phyloP scores from a whole-genome alignment of 371 early-diverging fungal species.

The Mucor mucedo region DNA sequence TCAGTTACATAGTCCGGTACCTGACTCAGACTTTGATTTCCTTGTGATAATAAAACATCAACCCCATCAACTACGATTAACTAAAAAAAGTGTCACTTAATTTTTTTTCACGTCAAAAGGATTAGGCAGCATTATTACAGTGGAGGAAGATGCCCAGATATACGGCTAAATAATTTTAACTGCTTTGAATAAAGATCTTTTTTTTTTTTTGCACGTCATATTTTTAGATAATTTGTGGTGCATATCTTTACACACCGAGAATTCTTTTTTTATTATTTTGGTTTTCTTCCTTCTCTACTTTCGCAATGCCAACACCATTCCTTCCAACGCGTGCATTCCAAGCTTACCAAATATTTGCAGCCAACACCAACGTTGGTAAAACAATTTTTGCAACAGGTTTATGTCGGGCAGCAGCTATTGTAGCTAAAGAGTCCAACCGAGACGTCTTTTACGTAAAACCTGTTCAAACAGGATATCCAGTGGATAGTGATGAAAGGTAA shows the following conservation, averaged over 20 bases:
- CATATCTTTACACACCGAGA: too few relatives aligned
- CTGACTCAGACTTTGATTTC: constrained; percentile 2
- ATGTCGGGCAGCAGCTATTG: constrained; percentile 59
- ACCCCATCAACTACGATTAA: neutral
- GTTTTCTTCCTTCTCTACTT: constrained; percentile 15
- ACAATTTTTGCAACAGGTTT: constrained; percentile 78
- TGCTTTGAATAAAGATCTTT: too few relatives aligned
- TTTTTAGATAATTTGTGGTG: neutral
- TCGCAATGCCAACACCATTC: constrained; percentile 46
- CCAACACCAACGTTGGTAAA: constrained; percentile 89
- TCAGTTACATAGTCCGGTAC: too few relatives aligned
- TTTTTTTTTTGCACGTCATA: too few relatives aligned
- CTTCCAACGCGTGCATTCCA: constrained; percentile 65
- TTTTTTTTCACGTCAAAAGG: too few relatives aligned
- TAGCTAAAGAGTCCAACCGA: constrained; percentile 45
- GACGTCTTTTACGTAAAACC: constrained; percentile 79
- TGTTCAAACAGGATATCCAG: constrained; percentile 85
- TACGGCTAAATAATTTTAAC: too few relatives aligned
- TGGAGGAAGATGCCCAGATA: too few relatives aligned
- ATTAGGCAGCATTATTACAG: too few relatives aligned
- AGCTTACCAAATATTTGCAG: constrained; percentile 75
- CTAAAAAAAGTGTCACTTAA: too few relatives aligned
- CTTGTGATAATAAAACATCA: neutral
- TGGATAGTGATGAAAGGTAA: constrained; percentile 79
- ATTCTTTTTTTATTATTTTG: constrained; percentile 9